A percentile compares a stretch with the other conserved stretches of the same genome.
phyloP scores from a whole-genome alignment of 192 early-diverging fungal genomes.

The Mortierella hygrophila region DNA sequence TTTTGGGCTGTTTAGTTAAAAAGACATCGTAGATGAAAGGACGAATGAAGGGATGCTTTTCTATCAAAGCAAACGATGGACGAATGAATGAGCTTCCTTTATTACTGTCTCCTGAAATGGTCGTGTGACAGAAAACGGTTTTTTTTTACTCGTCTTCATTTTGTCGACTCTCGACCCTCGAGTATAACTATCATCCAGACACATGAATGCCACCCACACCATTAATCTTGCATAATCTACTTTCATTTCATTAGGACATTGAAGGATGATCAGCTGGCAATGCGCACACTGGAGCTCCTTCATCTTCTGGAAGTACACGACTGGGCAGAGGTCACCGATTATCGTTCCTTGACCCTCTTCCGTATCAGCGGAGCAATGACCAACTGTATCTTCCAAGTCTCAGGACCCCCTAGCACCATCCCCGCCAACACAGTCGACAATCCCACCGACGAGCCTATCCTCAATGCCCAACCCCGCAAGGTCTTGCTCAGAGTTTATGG shows the following conservation, averaged over 20 bases:
- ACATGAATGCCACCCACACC: neutral
- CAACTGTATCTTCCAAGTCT: constrained; percentile 38
- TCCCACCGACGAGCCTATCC: neutral
- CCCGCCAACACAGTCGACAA: neutral
- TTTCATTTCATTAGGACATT: constrained; percentile 13
- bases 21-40: neutral
- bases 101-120: neutral
- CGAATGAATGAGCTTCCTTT: neutral
- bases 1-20: neutral
- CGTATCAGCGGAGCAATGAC: constrained; percentile 48
- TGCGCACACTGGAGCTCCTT: constrained; percentile 19
- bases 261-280: constrained; percentile 14
- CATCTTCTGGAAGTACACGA: constrained; percentile 22
- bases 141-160: neutral
- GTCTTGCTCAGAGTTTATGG: constrained; percentile 85
- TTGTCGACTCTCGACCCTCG: constrained; percentile 10
- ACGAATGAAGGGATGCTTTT: neutral
- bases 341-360: constrained; percentile 17
- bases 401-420: neutral
- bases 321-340: constrained; percentile 31
- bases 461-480: constrained; percentile 40
- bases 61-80: neutral
- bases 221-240: neutral
- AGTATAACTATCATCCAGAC: neutral
- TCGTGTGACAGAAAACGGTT: neutral